These are phyloP conservation scores for Thyridium curvatum DNA, from an alignment of 2,329 filamentous ascomycete species.

Conservation along the genomic window DNA sequence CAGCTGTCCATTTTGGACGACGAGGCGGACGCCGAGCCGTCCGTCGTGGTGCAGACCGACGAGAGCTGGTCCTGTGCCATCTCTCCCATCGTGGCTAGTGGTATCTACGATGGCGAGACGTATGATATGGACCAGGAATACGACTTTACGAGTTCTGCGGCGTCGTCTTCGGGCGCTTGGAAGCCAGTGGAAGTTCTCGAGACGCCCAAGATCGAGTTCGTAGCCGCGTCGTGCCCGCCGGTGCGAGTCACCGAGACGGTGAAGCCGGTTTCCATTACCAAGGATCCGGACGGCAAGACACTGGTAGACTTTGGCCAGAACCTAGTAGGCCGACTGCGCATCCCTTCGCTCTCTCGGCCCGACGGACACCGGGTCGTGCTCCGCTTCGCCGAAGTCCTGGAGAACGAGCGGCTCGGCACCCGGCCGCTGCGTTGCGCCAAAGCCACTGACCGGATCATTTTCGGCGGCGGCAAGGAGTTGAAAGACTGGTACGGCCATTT, in stretches of 20 bases:
- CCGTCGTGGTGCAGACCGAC: conserved; percentile 24
- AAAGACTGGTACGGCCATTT: conserved; percentile 37
- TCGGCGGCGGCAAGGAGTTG: conserved; percentile 10
- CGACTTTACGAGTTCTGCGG: no score
- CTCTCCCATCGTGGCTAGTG: conserved; percentile 22
- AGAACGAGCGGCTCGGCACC: conserved; percentile 34
- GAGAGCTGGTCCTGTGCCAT: conserved; percentile 23
- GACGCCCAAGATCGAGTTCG: conserved; percentile 23
- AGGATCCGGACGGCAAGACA: conserved; percentile 32
- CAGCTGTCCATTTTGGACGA: conserved; percentile 20
- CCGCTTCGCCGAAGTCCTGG: conserved; percentile 48
- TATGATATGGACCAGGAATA: no score
- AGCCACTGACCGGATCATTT: conserved; percentile 30
- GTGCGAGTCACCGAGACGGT: conserved; percentile 27
- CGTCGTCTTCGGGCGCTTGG: no score
- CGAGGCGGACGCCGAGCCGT: neutral
- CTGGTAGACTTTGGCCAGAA: conserved; percentile 55
- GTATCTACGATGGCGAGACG: conserved; percentile 13
- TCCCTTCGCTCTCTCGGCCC: conserved; percentile 27
- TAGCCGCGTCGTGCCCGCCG: conserved; percentile 35
- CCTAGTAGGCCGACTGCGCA: conserved; percentile 41
- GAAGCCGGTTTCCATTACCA: conserved; percentile 21
- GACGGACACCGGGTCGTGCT: conserved; percentile 35
- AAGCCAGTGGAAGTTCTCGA: conserved; percentile 5
- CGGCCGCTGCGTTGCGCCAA: conserved; percentile 36